Conservation (phyloP, 2,329 filamentous ascomycete species). For the Lachnum nothofagi region DNA sequence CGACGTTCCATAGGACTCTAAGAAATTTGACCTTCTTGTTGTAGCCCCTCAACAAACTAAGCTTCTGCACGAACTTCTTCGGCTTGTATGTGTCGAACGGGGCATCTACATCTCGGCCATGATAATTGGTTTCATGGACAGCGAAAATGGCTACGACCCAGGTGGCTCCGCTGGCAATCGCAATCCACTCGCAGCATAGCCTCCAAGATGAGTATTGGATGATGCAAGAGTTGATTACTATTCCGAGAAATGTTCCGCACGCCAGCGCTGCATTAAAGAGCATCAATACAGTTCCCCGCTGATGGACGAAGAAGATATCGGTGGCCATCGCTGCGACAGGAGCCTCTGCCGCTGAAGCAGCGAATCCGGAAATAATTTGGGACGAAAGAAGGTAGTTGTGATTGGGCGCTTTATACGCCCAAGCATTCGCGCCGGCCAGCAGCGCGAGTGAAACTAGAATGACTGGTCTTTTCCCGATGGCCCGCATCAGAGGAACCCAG, state of each 20-base stretch:
- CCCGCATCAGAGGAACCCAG: slow-evolving; percentile 36
- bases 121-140: slow-evolving; percentile 26
- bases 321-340: slow-evolving; percentile 34
- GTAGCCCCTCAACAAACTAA: slow-evolving; percentile 11
- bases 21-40: slow-evolving; percentile 4
- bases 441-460: slow-evolving; percentile 33
- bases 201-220: slow-evolving; percentile 28
- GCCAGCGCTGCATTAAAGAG: slow-evolving; percentile 36
- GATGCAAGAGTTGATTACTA: slow-evolving; percentile 32
- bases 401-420: slow-evolving; percentile 30
- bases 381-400: slow-evolving; percentile 29
- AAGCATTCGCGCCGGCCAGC: slow-evolving; percentile 34
- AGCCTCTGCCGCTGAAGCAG: slow-evolving; percentile 33
- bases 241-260: slow-evolving; percentile 35
- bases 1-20: neutral
- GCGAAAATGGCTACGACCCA: slow-evolving; percentile 25
- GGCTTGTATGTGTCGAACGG: neutral
- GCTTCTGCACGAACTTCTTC: slow-evolving; percentile 5
- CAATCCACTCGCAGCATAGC: slow-evolving; percentile 27
- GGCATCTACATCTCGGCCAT: slow-evolving; percentile 7
- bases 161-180: slow-evolving; percentile 24
- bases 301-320: slow-evolving; percentile 34
- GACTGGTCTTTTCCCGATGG: slow-evolving; percentile 35
- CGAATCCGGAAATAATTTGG: slow-evolving; percentile 29
- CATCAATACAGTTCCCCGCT: slow-evolving; percentile 36